Evolutionary conservation across 1,139 yeast genomes (phyloP).

Genomic region (Yamadazyma triangularis): DNA sequence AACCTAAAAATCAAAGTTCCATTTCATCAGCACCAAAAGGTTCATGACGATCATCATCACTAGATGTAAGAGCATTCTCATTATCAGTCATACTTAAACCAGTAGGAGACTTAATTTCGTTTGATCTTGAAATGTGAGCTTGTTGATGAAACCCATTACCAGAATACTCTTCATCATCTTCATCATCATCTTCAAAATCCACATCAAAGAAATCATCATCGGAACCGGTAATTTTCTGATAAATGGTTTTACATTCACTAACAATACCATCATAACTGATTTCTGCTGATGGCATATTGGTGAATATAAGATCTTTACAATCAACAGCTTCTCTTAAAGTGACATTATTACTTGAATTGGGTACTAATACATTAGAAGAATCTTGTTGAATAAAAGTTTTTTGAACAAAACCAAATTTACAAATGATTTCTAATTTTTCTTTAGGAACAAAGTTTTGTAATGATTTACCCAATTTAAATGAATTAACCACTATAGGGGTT

Average conservation of each 20-base stretch:
- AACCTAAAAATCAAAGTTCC: constrained; percentile 51
- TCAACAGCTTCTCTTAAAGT: constrained; percentile 27
- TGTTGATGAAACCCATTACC: constrained; percentile 14
- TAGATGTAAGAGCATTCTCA: constrained; percentile 39
- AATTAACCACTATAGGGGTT: constrained; percentile 60
- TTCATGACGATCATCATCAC: constrained; percentile 24
- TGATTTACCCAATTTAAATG: constrained; percentile 82
- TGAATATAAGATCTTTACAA: constrained; percentile 50
- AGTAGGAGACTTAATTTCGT: constrained; percentile 6
- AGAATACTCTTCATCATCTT: constrained; percentile 35
- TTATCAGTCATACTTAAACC: constrained; percentile 16
- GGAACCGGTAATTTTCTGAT: constrained; percentile 77
- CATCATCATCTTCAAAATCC: constrained; percentile 93
- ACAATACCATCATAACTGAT: constrained; percentile 87
- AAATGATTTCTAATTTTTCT: constrained; percentile 69
- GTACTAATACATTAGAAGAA: constrained; percentile 34
- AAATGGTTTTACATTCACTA: constrained; percentile 73
- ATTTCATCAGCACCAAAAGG: constrained; percentile 67
- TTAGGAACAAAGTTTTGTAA: constrained; percentile 80
- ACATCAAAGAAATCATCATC: constrained; percentile 95
- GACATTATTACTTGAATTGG: constrained; percentile 30
- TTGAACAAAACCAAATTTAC: constrained; percentile 81
- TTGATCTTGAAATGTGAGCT: constrained; percentile 3
- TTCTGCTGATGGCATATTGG: constrained; percentile 75
- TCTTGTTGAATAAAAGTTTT: constrained; percentile 48